Base-by-base conservation (phyloP, 495 filamentous ascomycete species). In the Hypoxylon lenormandii region DNA sequence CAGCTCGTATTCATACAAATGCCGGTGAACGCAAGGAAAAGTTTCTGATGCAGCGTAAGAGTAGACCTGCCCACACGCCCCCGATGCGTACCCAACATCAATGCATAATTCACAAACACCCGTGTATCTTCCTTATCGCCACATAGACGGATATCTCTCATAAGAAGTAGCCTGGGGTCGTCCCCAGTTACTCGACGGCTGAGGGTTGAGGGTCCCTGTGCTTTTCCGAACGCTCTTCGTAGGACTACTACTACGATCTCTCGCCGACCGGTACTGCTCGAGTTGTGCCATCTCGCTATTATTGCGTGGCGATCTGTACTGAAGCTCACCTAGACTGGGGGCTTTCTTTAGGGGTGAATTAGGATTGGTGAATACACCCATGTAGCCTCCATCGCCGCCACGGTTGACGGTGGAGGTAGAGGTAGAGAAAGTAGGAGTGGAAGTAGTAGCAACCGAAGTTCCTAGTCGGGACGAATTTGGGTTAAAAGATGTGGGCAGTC, bases 341-440 rank as follows among this genome's bases (percentile, higher is more conserved):
- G 78, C 73, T 64, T 94, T 94, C 62, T 91, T 87, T 23, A 96
- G 79, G 11, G 92, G 92, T 10, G 91, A 94, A 54, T 90, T 89
- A n/a, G 89, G 86, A 75, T 96, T 91, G 1, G 86, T 87, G 78
- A 86, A 94, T 5, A 94, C 82, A 6, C 92, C 92, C 26, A 96
- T 80, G 74, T 86, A 94, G 12, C 93, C 93, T 42, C 93, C 93
- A 71, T 73, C 66, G 30, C 58, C 54, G 26, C 72, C 57, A 19
- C 48, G 64, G 37, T 28, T 53, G 0, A 19, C 51, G 46, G 22
- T 48, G 28, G 47, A 55, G 61, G 36, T 65, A 49, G 66, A 64
- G 42, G 57, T 46, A 22, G 56, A 59, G 5, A 54, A 57, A 54
- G 16, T 53, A 15, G 58, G 48, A 13, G 64, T 63, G 60, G 71